Conservation (phyloP, 2,329 filamentous ascomycete species). For the Blastomyces parvus region DNA sequence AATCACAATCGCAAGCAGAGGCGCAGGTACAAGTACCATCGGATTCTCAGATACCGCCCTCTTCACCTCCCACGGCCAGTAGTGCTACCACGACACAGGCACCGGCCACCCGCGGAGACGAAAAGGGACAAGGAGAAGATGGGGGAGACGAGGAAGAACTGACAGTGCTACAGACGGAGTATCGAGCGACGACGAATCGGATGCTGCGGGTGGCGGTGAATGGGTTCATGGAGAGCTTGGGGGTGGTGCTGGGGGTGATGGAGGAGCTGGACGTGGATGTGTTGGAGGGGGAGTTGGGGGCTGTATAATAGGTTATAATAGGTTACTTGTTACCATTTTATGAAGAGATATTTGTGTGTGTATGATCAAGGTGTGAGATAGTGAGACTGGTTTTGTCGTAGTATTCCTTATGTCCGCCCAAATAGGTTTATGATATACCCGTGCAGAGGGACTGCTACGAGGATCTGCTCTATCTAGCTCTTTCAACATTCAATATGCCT, state of each 20-base stretch:
- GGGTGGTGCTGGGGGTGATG: constrained; percentile 80
- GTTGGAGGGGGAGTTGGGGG: constrained; percentile 30
- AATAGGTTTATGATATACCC: no score
- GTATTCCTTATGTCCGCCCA: not conserved
- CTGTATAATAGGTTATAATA: not conserved
- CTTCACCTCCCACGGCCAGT: not conserved
- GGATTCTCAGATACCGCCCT: not conserved
- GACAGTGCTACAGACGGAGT: constrained; percentile 60
- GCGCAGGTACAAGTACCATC: not conserved
- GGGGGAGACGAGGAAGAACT: constrained; percentile 17
- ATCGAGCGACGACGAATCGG: constrained; percentile 82
- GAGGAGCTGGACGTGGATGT: constrained; percentile 81
- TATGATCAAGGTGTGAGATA: no score
- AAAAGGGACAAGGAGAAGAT: not conserved
- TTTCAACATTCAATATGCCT: no score
- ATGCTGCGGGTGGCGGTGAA: constrained; percentile 96
- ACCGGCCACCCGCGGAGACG: not conserved
- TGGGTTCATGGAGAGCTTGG: constrained; percentile 85
- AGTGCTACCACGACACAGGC: no score
- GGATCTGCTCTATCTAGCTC: no score
- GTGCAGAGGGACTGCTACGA: no score
- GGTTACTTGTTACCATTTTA: not conserved
- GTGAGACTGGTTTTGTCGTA: no score
- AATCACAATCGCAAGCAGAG: constrained; percentile 12
- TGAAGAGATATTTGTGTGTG: no score